Conservation (phyloP, 2,329 filamentous ascomycete species). For the Xylariaceae sp. region DNA sequence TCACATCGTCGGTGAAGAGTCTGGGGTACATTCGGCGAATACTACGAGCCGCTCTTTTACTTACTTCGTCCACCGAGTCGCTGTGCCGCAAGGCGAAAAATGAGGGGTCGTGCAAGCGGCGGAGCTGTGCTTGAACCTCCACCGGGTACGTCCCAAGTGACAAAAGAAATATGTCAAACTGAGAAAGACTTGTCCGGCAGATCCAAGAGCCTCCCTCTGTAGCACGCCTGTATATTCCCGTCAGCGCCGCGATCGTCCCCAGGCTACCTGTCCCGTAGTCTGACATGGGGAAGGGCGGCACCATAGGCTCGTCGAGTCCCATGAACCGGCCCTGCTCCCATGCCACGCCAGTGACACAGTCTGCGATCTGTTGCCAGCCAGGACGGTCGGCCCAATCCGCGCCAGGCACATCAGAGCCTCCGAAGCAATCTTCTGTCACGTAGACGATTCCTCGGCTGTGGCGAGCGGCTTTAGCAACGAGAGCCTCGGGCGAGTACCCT, state of each 20-base stretch:
- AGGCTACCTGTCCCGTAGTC: constrained; percentile 40
- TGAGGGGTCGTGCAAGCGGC: constrained; percentile 43
- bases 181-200: constrained; percentile 32
- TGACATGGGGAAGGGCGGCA: constrained; percentile 61
- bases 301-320: constrained; percentile 53
- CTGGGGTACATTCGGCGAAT: constrained; percentile 40
- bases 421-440: constrained; percentile 69
- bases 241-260: constrained; percentile 32
- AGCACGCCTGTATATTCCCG: constrained; percentile 32
- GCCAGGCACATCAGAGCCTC: constrained; percentile 44
- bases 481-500: constrained; percentile 56
- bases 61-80: constrained; percentile 57
- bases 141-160: constrained; percentile 44
- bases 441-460: constrained; percentile 63
- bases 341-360: constrained; percentile 35
- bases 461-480: constrained; percentile 49
- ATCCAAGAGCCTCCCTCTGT: constrained; percentile 33
- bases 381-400: constrained; percentile 59
- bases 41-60: constrained; percentile 49
- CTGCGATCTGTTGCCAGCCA: constrained; percentile 56
- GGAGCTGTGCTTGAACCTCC: constrained; percentile 44
- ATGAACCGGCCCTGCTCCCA: constrained; percentile 37
- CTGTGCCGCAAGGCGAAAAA: constrained; percentile 53
- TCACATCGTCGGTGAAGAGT: constrained; percentile 28
- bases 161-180: constrained; percentile 35